These are phyloP conservation scores for Eucalyptus microcorys DNA, from an alignment of 345 rosid species.

Conservation along the genomic window DNA sequence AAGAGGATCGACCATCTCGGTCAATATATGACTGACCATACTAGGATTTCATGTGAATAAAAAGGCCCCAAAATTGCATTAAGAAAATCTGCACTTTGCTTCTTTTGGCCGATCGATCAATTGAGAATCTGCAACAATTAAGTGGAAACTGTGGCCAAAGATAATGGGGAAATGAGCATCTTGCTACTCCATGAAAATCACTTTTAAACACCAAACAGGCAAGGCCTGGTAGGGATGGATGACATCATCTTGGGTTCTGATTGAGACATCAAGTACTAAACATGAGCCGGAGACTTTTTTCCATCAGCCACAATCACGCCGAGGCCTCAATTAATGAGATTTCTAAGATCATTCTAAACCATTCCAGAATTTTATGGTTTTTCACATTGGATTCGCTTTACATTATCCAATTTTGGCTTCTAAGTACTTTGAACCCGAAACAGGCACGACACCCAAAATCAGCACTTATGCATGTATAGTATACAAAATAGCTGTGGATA, in stretches of 20 bases:
- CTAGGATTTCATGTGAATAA: neutral
- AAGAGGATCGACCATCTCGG: neutral
- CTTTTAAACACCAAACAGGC: neutral
- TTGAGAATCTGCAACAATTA: neutral
- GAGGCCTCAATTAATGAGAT: neutral
- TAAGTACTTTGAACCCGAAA: neutral
- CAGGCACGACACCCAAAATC: neutral
- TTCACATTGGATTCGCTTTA: neutral
- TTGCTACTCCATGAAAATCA: neutral
- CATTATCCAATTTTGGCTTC: neutral
- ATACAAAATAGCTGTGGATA: neutral
- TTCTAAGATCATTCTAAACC: neutral
- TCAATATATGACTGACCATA: neutral
- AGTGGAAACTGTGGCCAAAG: neutral
- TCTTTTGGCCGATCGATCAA: neutral
- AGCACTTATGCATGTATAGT: neutral
- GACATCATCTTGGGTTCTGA: neutral
- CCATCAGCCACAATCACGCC: neutral
- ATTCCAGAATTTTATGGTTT: neutral
- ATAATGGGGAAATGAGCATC: neutral
- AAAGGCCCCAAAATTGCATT: neutral
- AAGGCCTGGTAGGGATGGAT: neutral
- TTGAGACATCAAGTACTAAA: neutral
- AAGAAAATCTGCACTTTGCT: neutral
- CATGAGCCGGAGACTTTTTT: neutral